Conservation (phyloP, 768 basidiomycete genomes). For the Amyloporia xantha region DNA sequence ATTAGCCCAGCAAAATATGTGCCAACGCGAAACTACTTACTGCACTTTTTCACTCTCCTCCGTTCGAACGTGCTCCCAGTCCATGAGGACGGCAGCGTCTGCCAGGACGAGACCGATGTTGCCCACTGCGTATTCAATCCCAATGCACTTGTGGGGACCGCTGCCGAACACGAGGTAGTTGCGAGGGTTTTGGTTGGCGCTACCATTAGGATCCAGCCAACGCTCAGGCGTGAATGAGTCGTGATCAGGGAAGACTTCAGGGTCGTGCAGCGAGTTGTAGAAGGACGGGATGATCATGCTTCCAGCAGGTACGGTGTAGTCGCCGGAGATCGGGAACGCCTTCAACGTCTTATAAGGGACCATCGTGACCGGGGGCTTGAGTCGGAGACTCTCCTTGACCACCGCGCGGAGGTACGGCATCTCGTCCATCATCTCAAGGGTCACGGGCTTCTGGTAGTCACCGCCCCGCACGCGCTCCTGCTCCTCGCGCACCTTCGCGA, state of each 20-base stretch:
- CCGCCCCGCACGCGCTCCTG: constrained; percentile 79
- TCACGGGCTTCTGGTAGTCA: constrained; percentile 68
- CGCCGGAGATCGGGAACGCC: constrained; percentile 85
- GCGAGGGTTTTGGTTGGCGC: constrained; percentile 79
- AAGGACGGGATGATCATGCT: constrained; percentile 95
- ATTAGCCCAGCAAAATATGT: background rate
- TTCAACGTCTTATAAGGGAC: constrained; percentile 92
- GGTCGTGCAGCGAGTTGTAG: constrained; percentile 90
- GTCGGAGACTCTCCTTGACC: constrained; percentile 88
- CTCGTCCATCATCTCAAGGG: constrained; percentile 82
- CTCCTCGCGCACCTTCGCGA: constrained; percentile 87
- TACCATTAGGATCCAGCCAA: constrained; percentile 79
- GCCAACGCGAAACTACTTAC: constrained; percentile 40
- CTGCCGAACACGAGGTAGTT: constrained; percentile 96
- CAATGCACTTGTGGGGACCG: constrained; percentile 91
- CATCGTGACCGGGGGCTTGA: constrained; percentile 96
- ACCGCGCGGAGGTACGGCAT: constrained; percentile 92
- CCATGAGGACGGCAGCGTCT: constrained; percentile 69
- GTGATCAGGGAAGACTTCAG: constrained; percentile 80
- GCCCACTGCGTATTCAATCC: constrained; percentile 86
- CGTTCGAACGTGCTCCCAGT: constrained; percentile 87
- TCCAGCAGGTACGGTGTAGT: constrained; percentile 86
- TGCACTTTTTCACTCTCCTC: constrained; percentile 72
- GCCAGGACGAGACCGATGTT: constrained; percentile 85
- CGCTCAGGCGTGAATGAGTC: constrained; percentile 81